Conservation (phyloP, 208 protist genomes). For the Wallacemonas sp. region DNA sequence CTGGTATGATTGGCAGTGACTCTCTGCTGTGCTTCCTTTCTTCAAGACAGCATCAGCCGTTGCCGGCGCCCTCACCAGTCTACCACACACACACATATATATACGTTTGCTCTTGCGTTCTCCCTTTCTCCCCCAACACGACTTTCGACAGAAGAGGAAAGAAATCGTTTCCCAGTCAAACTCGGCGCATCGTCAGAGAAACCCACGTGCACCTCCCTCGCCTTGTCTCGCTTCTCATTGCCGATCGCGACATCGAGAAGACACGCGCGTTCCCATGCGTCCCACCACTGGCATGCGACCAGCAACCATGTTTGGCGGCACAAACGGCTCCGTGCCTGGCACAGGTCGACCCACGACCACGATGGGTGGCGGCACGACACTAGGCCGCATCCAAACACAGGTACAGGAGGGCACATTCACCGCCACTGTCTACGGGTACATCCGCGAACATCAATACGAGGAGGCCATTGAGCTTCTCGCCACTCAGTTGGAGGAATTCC, state of each 20-base stretch:
- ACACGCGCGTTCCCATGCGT: conserved; percentile 29
- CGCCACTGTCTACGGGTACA: conserved; percentile 93
- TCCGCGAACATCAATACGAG: conserved; percentile 93
- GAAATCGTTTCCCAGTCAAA: no score
- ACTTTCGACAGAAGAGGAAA: no score
- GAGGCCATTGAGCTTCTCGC: conserved; percentile 91
- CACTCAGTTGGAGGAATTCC: conserved; percentile 92
- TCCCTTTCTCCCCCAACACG: no score
- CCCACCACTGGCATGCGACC: conserved; percentile 69
- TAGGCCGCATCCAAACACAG: conserved; percentile 87
- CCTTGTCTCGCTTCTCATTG: no score
- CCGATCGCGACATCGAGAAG: no score
- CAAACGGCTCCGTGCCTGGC: conserved; percentile 29
- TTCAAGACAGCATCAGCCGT: no score
- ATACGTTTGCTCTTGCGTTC: background rate
- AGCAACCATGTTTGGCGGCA: conserved; percentile 39
- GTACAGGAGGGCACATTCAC: conserved; percentile 96
- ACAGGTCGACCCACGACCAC: conserved; percentile 78
- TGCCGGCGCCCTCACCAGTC: no score
- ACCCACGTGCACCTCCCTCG: no score
- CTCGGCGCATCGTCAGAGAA: no score
- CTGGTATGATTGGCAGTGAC: no score
- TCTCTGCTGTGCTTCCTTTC: no score
- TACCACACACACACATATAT: no score
- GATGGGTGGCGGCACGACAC: conserved; percentile 87